phyloP scores from a whole-genome alignment of 345 rosid genomes.

The Eucalyptus sideroxylon region DNA sequence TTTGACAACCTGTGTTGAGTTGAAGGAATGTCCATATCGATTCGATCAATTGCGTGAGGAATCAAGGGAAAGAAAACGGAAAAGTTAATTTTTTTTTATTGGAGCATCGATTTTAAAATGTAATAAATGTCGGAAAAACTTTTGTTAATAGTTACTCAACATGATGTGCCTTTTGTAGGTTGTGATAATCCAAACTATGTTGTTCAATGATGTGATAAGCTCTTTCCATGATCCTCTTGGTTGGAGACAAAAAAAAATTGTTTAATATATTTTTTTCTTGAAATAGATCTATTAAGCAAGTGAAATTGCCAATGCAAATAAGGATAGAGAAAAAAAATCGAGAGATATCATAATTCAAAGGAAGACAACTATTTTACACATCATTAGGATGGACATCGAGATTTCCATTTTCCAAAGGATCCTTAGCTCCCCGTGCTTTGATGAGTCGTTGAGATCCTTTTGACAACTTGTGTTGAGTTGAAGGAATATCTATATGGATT shows the following conservation, averaged over 20 bases:
- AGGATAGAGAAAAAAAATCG: neutral
- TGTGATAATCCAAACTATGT: neutral
- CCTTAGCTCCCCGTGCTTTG: neutral
- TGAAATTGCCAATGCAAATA: neutral
- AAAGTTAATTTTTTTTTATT: neutral
- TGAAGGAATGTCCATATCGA: neutral
- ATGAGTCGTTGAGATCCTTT: neutral
- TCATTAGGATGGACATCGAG: neutral
- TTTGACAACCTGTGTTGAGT: neutral
- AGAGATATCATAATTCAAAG: neutral
- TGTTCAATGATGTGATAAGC: neutral
- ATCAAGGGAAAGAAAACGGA: accelerated
- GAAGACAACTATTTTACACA: neutral
- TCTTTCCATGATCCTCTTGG: neutral
- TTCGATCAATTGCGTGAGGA: neutral
- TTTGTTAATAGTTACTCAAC: neutral
- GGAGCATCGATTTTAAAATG: neutral
- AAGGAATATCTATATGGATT: neutral
- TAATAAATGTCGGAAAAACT: neutral
- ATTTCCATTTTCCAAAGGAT: neutral
- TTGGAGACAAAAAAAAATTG: neutral
- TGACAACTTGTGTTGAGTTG: neutral
- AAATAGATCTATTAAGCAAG: neutral
- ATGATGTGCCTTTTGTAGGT: neutral
- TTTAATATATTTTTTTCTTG: neutral